Evolutionary conservation across 225 moss, liverwort and hornwort genomes (phyloP).

Genomic region (Pleurozium schreberi): DNA sequence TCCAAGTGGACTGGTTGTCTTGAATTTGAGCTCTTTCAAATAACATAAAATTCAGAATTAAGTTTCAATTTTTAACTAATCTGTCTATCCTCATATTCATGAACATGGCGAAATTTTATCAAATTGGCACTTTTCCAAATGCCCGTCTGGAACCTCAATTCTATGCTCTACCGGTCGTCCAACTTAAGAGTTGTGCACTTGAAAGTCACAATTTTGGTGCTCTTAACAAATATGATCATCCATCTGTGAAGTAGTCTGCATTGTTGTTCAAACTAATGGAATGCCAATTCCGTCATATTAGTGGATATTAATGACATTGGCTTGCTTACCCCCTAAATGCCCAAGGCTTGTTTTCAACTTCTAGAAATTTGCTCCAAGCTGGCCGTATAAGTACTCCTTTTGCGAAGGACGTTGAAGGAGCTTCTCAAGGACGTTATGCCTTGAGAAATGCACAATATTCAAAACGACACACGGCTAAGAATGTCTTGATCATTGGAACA

Average conservation of each 20-base stretch:
- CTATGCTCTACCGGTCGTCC: background rate
- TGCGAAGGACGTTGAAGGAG: background rate
- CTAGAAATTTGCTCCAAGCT: too few relatives aligned
- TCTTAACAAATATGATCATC: background rate
- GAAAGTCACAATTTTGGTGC: background rate
- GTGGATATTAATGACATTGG: too few relatives aligned
- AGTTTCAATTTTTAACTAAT: background rate
- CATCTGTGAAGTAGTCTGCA: background rate
- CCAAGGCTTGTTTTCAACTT: too few relatives aligned
- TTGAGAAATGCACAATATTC: background rate
- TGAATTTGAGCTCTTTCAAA: background rate
- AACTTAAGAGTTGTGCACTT: background rate
- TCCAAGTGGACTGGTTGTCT: background rate
- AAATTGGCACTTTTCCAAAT: background rate
- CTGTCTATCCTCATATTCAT: too few relatives aligned
- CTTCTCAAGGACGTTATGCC: background rate
- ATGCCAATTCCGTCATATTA: too few relatives aligned
- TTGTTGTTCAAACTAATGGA: background rate
- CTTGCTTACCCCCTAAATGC: background rate
- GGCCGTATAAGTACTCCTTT: background rate
- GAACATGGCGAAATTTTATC: background rate
- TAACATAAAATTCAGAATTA: background rate
- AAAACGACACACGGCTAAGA: background rate
- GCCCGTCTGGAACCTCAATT: background rate
- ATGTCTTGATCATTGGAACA: too few relatives aligned